Conservation (phyloP, 352 stramenopile genomes). For the Elongisporangium anandrum region DNA sequence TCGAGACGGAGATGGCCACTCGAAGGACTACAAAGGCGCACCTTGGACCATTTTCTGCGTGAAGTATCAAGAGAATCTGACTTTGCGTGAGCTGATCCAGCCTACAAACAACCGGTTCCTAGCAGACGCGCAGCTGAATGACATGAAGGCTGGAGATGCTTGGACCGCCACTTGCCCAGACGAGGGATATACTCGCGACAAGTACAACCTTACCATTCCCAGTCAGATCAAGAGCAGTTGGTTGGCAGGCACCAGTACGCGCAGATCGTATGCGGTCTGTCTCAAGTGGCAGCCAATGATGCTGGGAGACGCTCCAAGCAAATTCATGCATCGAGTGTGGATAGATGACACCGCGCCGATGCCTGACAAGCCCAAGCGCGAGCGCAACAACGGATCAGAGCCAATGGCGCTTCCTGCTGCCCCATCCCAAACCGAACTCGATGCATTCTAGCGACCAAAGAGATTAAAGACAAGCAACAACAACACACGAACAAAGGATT, state of each 20-base stretch:
- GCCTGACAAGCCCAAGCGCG: conserved; percentile 23
- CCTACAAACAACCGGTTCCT: conserved; percentile 12
- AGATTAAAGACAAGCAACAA: background rate
- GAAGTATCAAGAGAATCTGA: conserved; percentile 15
- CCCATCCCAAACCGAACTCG: conserved; percentile 5
- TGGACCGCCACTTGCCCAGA: conserved; percentile 15
- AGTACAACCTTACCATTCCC: conserved; percentile 19
- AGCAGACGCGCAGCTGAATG: conserved; percentile 24
- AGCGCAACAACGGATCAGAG: conserved; percentile 5
- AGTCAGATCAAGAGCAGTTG: conserved; percentile 31
- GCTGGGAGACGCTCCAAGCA: conserved; percentile 5
- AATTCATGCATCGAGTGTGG: conserved; percentile 37
- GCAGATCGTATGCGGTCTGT: conserved; percentile 26
- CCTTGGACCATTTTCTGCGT: conserved; percentile 47
- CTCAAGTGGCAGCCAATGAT: conserved; percentile 25
- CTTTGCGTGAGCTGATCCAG: conserved; percentile 23
- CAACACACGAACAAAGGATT: background rate
- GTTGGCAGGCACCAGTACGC: conserved; percentile 20
- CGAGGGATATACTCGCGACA: conserved; percentile 25
- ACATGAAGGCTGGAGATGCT: conserved; percentile 25
- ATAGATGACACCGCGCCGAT: conserved; percentile 31
- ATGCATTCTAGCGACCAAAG: conserved; percentile 4
- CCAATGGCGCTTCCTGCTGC: conserved; percentile 4
- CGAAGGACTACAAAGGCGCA: conserved; percentile 33
- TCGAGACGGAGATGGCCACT: conserved; percentile 39